Base-by-base conservation (phyloP, 768 basidiomycete genomes). In the Megacollybia marginata region DNA sequence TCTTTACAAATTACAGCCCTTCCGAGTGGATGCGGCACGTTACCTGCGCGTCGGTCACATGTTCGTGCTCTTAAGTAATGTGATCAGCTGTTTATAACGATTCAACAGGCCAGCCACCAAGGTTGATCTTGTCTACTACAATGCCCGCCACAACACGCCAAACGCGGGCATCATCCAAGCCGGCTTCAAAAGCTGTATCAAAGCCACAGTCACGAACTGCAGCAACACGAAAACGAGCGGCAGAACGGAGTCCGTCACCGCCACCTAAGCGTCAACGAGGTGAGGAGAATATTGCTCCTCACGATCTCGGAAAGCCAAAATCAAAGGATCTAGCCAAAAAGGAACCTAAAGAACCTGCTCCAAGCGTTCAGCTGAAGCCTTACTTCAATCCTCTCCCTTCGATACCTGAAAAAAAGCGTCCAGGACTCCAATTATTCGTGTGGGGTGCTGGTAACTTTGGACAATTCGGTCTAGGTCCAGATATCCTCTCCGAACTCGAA, bases 361-460 rank as follows among this genome's bases (percentile, higher is more conserved):
- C 66, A 23, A 58, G 63, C 23, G 66, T 68, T 2, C 74, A 78
- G 49, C 48, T 62, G 11, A 77, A 75, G 55, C 79, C 82, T 4
- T 83, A 82, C 53, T 76, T 85, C 59, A 87, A 85, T 55, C 69
- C 79, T 8, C 70, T 91, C 4, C 88, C 86, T 13, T 65, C 70
- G 7, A 74, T 81, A 28, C 77, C 79, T 9, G 60, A 69, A 44
- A 76, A 78, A 49, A 57, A 70, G 42, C 76, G 82, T 42, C 92
- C 91, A 16, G 73, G 83, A 33, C 75, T 80, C 12, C 75, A 84
- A 38, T 72, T 93, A 15, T 95, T 93, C 55, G 84, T 79, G 8
- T 97, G 89, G 80, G 95, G 95, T 7, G 83, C 85, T 10, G 93
- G 92, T 23, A 93, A 95, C 65, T 92, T 92, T 69, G 94, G 93